Percentiles rank a stretch among this genome's conserved stretches.
Evolutionary conservation across 1,139 yeast genomes (phyloP).

Genomic region (Scheffersomyces cryptocercus): DNA sequence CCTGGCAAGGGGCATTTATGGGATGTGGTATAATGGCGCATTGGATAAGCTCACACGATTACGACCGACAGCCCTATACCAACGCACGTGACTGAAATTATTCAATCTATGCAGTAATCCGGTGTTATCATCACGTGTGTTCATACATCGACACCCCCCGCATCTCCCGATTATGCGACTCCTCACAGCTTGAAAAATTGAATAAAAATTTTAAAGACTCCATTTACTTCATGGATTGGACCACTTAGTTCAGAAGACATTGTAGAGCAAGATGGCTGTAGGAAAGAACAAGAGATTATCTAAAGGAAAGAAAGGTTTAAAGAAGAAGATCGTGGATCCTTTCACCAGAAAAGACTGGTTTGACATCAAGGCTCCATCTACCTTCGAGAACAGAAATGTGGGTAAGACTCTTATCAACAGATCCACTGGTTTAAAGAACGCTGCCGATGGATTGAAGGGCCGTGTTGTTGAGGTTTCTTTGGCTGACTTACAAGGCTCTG

Average conservation of each 20-base stretch:
- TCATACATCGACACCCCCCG: too few relatives aligned
- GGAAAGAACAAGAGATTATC: conserved; percentile 57
- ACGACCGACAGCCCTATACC: too few relatives aligned
- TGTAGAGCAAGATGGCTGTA: conserved; percentile 42
- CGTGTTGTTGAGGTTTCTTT: conserved; percentile 52
- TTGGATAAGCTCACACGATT: too few relatives aligned
- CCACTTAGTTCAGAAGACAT: conserved; percentile 1
- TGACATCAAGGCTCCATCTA: conserved; percentile 54
- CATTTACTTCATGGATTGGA: too few relatives aligned
- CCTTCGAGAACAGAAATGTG: conserved; percentile 52
- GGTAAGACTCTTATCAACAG: conserved; percentile 55
- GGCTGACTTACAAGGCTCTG: conserved; percentile 55
- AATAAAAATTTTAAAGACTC: too few relatives aligned
- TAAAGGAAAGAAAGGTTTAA: conserved; percentile 54
- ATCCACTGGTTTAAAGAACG: conserved; percentile 54
- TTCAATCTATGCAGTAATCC: too few relatives aligned
- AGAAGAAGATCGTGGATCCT: conserved; percentile 54
- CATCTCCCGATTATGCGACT: too few relatives aligned
- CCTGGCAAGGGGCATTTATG: too few relatives aligned
- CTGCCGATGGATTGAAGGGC: conserved; percentile 55
- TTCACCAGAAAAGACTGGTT: conserved; percentile 56
- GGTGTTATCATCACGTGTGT: too few relatives aligned
- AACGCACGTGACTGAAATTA: too few relatives aligned
- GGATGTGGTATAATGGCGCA: too few relatives aligned
- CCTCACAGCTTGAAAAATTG: too few relatives aligned